phyloP scores from a whole-genome alignment of 345 rosid species.

The Excoecaria agallocha region DNA sequence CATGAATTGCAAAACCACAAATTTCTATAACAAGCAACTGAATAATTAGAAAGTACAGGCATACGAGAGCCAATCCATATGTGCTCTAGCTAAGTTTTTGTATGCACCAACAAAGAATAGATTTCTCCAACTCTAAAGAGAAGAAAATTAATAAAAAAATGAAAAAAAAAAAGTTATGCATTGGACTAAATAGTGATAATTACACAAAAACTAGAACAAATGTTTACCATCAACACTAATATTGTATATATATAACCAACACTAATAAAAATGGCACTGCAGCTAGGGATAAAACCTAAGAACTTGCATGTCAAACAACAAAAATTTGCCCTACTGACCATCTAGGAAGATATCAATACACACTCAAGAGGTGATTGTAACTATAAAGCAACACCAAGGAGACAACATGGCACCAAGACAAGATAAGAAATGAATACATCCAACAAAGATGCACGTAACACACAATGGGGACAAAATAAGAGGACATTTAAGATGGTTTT shows the following conservation, averaged over 20 bases:
- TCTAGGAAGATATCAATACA: background rate
- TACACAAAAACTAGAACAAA: background rate
- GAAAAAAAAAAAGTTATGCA: background rate
- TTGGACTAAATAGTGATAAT: background rate
- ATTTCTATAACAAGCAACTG: background rate
- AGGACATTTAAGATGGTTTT: too few species aligned
- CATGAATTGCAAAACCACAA: constrained; percentile 1
- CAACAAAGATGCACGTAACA: too few species aligned
- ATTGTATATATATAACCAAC: background rate
- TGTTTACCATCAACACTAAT: background rate
- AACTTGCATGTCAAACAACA: background rate
- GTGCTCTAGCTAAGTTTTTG: background rate
- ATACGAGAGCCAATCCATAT: background rate
- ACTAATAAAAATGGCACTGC: background rate
- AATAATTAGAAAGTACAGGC: background rate
- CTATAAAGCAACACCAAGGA: background rate
- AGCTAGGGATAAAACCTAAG: background rate
- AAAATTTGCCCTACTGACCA: background rate
- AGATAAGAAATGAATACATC: too few species aligned
- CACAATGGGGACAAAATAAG: too few species aligned
- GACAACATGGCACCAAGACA: constrained; percentile 7
- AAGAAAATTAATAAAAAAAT: too few species aligned
- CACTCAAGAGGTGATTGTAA: background rate
- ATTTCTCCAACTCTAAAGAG: background rate
- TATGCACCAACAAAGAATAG: background rate